These are phyloP conservation scores for Vanderwaltozyma polyspora DNA, from an alignment of 805 yeast genomes.

Conservation along the genomic window DNA sequence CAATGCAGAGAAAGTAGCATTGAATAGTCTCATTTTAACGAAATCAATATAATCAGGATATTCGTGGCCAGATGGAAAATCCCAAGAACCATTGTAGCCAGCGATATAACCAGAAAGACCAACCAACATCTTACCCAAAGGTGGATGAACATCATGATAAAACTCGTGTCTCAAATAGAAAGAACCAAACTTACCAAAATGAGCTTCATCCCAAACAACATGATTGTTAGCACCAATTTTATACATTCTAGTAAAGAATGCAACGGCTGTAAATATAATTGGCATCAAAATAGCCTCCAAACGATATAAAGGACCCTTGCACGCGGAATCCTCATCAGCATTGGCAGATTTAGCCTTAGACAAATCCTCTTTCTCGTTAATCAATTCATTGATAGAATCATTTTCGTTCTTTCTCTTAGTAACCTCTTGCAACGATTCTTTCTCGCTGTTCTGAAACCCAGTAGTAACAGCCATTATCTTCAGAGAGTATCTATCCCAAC, in stretches of 20 bases:
- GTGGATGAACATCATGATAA: slow-evolving; percentile 83
- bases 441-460: slow-evolving; percentile 12
- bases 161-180: slow-evolving; percentile 69
- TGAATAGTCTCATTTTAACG: slow-evolving; percentile 58
- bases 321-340: neutral
- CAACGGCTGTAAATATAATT: slow-evolving; percentile 31
- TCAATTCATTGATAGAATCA: neutral
- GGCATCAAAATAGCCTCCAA: slow-evolving; percentile 33
- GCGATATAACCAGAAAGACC: slow-evolving; percentile 72
- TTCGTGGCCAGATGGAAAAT: slow-evolving; percentile 52
- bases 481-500: too few relatives aligned
- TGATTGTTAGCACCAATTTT: slow-evolving; percentile 43
- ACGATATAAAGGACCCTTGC: slow-evolving; percentile 4
- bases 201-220: slow-evolving; percentile 88
- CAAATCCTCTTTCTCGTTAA: slow-evolving; percentile 11
- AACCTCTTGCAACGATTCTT: slow-evolving; percentile 6
- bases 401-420: slow-evolving; percentile 4
- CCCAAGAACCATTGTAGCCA: slow-evolving; percentile 73
- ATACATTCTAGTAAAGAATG: slow-evolving; percentile 48
- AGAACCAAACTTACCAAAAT: slow-evolving; percentile 79
- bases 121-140: slow-evolving; percentile 70
- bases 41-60: slow-evolving; percentile 56
- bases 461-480: slow-evolving; percentile 14
- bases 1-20: slow-evolving; percentile 54
- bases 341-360: slow-evolving; percentile 8